Evolutionary conservation across 805 yeast genomes (phyloP), one percentile per base, ranked within the genome.

Genomic region (Ogataea ramenticola): DNA sequence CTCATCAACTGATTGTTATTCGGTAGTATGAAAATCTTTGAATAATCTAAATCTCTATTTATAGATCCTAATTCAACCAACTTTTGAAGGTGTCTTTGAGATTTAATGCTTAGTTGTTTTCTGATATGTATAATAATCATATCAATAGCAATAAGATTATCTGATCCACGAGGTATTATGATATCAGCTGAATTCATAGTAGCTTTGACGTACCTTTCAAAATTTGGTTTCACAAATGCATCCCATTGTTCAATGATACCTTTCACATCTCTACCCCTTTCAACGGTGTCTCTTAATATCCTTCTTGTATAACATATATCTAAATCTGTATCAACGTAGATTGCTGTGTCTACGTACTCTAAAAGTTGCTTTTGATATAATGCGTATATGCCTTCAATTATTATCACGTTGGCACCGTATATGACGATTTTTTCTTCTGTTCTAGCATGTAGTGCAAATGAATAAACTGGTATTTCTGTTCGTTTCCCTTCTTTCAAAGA

Each of bases 191-290:
- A 70, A 39, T 74, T 68, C 80, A 84, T 75, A 0, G 95, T 84
- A 1, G 95, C 93, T 43, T 72, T 75, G 15, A 91, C 82, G 52
- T 74, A 77, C 35, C 79, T 65, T 21, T 82, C 89, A 9, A 95
- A 89, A 60, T 88, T 87, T 7, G 99, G 99, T 61, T 91, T 93
- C 24, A 93, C 99, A 61, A 82, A 90, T 22, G 68, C 63, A 49
- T 86, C 82, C 98, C 98, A 93, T 58, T 93, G 99, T 51, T 77
- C 74, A 46, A 93, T 72, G 16, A 90, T 84, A 1, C 96, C 95
- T 4, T 66, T 70, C 31, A 90, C 67, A 53, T 90, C 96, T 47
- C 99, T 70, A 1, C 95, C 96, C 47, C 99, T 70, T 48, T 82
- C 80, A 14, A 86, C 71, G 43, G 88, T 89, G 60, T 93, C 99